Evolutionary conservation across 2,329 filamentous ascomycete species (phyloP).

Genomic region (Chaetomium sp.): DNA sequence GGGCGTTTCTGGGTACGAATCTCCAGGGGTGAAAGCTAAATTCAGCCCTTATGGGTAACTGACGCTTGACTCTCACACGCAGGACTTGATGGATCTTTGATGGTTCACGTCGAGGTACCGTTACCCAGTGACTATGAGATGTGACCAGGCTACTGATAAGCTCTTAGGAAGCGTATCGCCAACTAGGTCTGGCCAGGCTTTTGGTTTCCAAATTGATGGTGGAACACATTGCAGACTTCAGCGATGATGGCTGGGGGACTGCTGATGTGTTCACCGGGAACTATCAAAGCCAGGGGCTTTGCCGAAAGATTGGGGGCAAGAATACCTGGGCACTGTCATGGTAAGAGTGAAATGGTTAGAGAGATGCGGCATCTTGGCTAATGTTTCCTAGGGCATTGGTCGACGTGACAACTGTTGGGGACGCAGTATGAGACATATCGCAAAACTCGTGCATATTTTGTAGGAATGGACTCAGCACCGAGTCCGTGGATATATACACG

Average conservation of each 20-base stretch:
- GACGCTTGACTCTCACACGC: not conserved
- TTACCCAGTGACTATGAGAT: not conserved
- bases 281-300: constrained; percentile 53
- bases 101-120: constrained; percentile 25
- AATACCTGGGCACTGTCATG: constrained; percentile 53
- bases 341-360: constrained; percentile 32
- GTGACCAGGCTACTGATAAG: constrained; percentile 46
- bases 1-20: constrained; percentile 50
- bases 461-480: not conserved
- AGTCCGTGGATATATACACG: no score
- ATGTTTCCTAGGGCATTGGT: constrained; percentile 17
- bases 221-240: constrained; percentile 40
- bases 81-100: constrained; percentile 24
- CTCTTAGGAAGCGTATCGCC: constrained; percentile 47
- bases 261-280: constrained; percentile 61
- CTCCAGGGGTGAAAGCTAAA: not conserved
- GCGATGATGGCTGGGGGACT: constrained; percentile 46
- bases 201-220: constrained; percentile 53
- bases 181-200: constrained; percentile 56
- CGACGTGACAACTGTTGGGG: constrained; percentile 12
- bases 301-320: constrained; percentile 53
- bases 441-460: not conserved
- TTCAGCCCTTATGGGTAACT: not conserved
- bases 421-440: constrained; percentile 7
- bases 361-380: not conserved